phyloP scores from a whole-genome alignment of 371 early-diverging fungal genomes.

The Mucor sp. region DNA sequence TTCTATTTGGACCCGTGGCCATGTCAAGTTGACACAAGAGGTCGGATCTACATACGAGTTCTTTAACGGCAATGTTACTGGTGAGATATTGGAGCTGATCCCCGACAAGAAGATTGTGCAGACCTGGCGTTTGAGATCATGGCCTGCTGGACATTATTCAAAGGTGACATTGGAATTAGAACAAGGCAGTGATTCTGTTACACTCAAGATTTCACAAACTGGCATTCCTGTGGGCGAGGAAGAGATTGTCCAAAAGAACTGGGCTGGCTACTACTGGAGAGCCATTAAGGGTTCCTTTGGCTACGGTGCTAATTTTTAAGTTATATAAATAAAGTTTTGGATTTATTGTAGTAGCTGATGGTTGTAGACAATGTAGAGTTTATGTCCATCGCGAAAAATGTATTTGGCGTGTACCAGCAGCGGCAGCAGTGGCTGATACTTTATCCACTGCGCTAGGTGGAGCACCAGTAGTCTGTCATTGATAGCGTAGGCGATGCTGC shows the following conservation, averaged over 20 bases:
- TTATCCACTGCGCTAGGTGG: neutral
- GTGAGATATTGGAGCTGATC: slow-evolving; percentile 75
- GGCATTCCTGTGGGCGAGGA: slow-evolving; percentile 91
- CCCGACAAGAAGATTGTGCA: slow-evolving; percentile 80
- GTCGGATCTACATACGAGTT: slow-evolving; percentile 70
- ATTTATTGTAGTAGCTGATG: neutral
- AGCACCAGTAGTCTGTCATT: neutral
- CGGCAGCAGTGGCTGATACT: neutral
- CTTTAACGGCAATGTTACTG: slow-evolving; percentile 90
- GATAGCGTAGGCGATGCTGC: neutral
- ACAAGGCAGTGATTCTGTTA: slow-evolving; percentile 70
- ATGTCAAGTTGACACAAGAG: slow-evolving; percentile 54
- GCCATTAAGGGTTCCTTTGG: slow-evolving; percentile 93
- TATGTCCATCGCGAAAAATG: slow-evolving; percentile 7
- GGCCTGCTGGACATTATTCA: slow-evolving; percentile 89
- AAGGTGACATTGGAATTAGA: slow-evolving; percentile 77
- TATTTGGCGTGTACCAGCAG: slow-evolving; percentile 1
- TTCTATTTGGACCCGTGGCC: slow-evolving; percentile 80
- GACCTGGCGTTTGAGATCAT: slow-evolving; percentile 83
- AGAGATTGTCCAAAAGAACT: slow-evolving; percentile 82
- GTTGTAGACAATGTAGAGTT: slow-evolving; percentile 15
- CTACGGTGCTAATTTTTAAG: slow-evolving; percentile 51
- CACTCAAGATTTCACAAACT: slow-evolving; percentile 76
- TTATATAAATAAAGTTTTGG: slow-evolving; percentile 5
- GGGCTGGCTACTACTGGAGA: slow-evolving; percentile 93